Evolutionary conservation across 2,329 filamentous ascomycete genomes (phyloP).

Genomic region (Epichloe glyceriae): DNA sequence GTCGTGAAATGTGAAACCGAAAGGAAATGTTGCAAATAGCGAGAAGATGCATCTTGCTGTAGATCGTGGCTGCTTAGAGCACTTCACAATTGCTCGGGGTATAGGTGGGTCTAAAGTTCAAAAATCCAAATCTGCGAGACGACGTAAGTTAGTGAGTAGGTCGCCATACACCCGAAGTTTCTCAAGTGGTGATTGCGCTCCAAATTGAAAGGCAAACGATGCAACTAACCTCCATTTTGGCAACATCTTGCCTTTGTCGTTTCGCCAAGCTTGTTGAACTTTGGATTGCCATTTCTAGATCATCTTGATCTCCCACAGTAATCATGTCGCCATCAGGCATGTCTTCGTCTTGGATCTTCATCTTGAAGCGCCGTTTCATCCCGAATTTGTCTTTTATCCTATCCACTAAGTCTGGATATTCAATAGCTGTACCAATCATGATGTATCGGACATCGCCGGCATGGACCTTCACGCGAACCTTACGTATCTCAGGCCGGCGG

Average conservation of each 20-base stretch:
- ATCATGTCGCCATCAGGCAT: slow-evolving; percentile 75
- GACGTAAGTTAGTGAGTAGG: slow-evolving; percentile 14
- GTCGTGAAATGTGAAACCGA: slow-evolving; percentile 8
- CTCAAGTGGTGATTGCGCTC: neutral
- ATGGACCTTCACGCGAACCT: slow-evolving; percentile 87
- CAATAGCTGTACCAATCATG: slow-evolving; percentile 61
- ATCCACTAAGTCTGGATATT: slow-evolving; percentile 65
- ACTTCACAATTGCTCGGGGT: slow-evolving; percentile 9
- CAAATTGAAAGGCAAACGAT: neutral
- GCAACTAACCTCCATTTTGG: slow-evolving; percentile 79
- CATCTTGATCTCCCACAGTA: slow-evolving; percentile 92
- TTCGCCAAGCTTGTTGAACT: slow-evolving; percentile 54
- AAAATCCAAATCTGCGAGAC: slow-evolving; percentile 33
- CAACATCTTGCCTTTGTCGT: slow-evolving; percentile 67
- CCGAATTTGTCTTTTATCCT: slow-evolving; percentile 80
- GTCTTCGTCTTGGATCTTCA: slow-evolving; percentile 79
- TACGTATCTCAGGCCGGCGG: slow-evolving; percentile 52
- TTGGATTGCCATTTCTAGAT: slow-evolving; percentile 76
- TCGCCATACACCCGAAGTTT: neutral
- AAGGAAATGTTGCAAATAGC: neutral
- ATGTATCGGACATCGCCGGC: slow-evolving; percentile 85
- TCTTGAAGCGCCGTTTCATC: slow-evolving; percentile 65
- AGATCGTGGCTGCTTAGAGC: neutral
- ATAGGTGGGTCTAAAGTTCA: slow-evolving; percentile 20
- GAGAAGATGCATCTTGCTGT: neutral